Percentiles rank a stretch among this genome's conserved stretches.
These are phyloP conservation scores for Phaeosphaeriaceae sp. DNA, from an alignment of 2,329 filamentous ascomycete genomes.

Conservation along the genomic window DNA sequence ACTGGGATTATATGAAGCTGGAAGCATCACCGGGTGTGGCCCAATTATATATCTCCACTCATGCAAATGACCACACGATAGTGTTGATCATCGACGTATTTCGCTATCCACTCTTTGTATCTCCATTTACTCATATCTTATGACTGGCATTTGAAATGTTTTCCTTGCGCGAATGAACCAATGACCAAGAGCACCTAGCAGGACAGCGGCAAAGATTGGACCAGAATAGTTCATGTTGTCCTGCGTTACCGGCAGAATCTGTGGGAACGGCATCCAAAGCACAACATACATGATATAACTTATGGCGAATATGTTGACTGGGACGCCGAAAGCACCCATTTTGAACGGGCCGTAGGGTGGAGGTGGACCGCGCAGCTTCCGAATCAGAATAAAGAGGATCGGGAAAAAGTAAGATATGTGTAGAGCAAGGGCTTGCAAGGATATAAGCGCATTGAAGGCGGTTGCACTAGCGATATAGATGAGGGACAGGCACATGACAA, in stretches of 20 bases:
- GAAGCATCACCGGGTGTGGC: no score
- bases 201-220: conserved; percentile 33
- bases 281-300: conserved; percentile 34
- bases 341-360: conserved; percentile 36
- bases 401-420: conserved; percentile 43
- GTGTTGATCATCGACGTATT: neutral
- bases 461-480: conserved; percentile 40
- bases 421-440: conserved; percentile 39
- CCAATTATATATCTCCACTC: no score
- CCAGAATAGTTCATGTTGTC: conserved; percentile 43
- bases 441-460: conserved; percentile 47
- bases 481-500: conserved; percentile 41
- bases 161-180: conserved; percentile 27
- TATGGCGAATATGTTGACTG: conserved; percentile 33
- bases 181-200: conserved; percentile 28
- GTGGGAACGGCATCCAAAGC: conserved; percentile 40
- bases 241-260: conserved; percentile 31
- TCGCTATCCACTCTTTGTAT: neutral
- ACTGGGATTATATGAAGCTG: no score
- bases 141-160: conserved; percentile 31
- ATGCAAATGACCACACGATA: no score
- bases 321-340: conserved; percentile 31
- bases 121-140: conserved; percentile 23
- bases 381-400: conserved; percentile 36
- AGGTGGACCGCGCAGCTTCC: conserved; percentile 22